A percentile compares a stretch with the other conserved stretches of the same genome.
phyloP scores from a whole-genome alignment of 176 grass and related monocot genomes.

The Avena sativa region DNA sequence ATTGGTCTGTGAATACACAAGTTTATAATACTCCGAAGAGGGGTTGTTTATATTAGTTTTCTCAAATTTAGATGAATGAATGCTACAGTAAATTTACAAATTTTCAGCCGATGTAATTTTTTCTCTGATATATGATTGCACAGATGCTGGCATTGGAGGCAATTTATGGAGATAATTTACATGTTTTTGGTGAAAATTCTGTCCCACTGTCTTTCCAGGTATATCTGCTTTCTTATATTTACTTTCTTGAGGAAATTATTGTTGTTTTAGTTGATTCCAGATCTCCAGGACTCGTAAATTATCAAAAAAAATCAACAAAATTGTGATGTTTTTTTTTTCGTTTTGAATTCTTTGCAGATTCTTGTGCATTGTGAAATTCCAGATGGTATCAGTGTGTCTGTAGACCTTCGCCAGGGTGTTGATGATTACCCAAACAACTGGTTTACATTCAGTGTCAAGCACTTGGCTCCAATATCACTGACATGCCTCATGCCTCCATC shows the following conservation, averaged over 20 bases:
- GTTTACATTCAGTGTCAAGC: conserved; percentile 47
- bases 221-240: conserved; percentile 10
- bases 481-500: conserved; percentile 64
- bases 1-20: neutral
- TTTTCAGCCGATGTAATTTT: neutral
- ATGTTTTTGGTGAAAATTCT: conserved; percentile 35
- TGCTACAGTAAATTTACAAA: neutral
- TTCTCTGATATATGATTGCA: conserved; percentile 11
- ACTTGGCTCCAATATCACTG: conserved; percentile 53
- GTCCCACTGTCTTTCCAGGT: conserved; percentile 55
- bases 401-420: conserved; percentile 26
- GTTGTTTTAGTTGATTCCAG: neutral
- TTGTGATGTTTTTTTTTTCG: neutral
- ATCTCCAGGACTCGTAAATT: neutral
- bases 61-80: neutral
- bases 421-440: conserved; percentile 2
- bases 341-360: conserved; percentile 36
- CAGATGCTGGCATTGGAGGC: conserved; percentile 49
- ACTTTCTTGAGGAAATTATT: neutral
- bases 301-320: neutral
- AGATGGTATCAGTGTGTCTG: conserved; percentile 39
- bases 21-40: neutral
- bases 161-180: conserved; percentile 59
- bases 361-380: conserved; percentile 44
- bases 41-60: neutral